Percentiles rank a stretch among this genome's conserved stretches.
phyloP scores from a whole-genome alignment of 306 rosid species.

The Cicer bijugum region DNA sequence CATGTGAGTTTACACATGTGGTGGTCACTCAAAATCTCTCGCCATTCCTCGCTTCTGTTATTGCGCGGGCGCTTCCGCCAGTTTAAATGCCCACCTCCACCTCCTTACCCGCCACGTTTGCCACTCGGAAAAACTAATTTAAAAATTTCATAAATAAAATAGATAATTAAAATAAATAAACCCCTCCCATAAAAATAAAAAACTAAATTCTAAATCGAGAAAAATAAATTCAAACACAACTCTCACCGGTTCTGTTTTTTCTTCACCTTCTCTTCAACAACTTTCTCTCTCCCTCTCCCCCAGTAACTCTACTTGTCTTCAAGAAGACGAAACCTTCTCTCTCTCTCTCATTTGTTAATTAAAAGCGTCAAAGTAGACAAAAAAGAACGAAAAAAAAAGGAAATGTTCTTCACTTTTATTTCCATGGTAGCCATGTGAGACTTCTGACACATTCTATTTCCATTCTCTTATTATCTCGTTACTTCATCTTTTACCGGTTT shows the following conservation, averaged over 20 bases:
- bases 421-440: conserved; percentile 64
- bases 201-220: neutral
- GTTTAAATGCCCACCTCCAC: conserved; percentile 50
- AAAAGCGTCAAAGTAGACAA: conserved; percentile 44
- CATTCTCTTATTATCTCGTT: conserved; percentile 37
- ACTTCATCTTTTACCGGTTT: conserved; percentile 26
- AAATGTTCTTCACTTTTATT: conserved; percentile 65
- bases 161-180: neutral
- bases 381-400: conserved; percentile 18
- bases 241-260: conserved; percentile 46
- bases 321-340: conserved; percentile 77
- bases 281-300: conserved; percentile 46
- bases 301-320: conserved; percentile 72
- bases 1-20: too few relatives aligned
- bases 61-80: conserved; percentile 58
- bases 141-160: neutral
- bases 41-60: conserved; percentile 14
- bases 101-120: conserved; percentile 58
- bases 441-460: conserved; percentile 71
- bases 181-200: conserved; percentile 5
- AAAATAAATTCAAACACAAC: conserved; percentile 42
- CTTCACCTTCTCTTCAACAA: conserved; percentile 39
- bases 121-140: conserved; percentile 16
- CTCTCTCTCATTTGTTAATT: conserved; percentile 39
- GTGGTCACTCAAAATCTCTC: too few relatives aligned